Conservation (phyloP, 2,329 filamentous ascomycete genomes). For the Diaporthe humulicola region DNA sequence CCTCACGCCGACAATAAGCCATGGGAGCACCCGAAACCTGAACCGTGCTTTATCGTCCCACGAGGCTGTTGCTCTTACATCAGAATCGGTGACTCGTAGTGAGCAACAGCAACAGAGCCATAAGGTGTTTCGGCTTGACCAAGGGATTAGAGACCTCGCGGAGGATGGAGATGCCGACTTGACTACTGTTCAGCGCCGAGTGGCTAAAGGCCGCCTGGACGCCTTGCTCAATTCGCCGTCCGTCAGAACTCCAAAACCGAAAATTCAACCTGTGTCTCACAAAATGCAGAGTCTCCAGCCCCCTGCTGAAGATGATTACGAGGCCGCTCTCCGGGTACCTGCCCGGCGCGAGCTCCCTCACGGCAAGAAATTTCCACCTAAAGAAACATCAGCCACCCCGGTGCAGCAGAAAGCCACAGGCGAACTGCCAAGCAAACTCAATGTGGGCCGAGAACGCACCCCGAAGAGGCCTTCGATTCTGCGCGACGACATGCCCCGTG, state of each 20-base stretch:
- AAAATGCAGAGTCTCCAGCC: not conserved
- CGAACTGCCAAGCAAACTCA: not conserved
- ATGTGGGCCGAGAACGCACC: not conserved
- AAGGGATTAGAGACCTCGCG: constrained; percentile 35
- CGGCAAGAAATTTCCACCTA: not conserved
- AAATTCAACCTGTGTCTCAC: not conserved
- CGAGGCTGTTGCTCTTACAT: constrained; percentile 10
- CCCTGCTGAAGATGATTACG: not conserved
- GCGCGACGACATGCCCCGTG: constrained; percentile 37
- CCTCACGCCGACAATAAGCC: not conserved
- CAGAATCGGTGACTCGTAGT: constrained; percentile 19
- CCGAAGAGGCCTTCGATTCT: constrained; percentile 38
- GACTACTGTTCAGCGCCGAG: constrained; percentile 17
- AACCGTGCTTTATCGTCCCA: not conserved
- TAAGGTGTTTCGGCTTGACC: constrained; percentile 5
- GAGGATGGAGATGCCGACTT: constrained; percentile 31
- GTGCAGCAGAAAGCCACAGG: not conserved
- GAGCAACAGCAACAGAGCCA: not conserved
- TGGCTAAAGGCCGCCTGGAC: constrained; percentile 30
- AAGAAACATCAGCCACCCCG: not conserved
- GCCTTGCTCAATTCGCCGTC: constrained; percentile 34
- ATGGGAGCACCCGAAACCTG: not conserved
- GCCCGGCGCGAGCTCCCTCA: constrained; percentile 19
- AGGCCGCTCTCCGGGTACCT: not conserved
- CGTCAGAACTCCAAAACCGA: not conserved